Evolutionary conservation across 108 stramenopile species (phyloP).

Genomic region (Skeletonema menzelii): DNA sequence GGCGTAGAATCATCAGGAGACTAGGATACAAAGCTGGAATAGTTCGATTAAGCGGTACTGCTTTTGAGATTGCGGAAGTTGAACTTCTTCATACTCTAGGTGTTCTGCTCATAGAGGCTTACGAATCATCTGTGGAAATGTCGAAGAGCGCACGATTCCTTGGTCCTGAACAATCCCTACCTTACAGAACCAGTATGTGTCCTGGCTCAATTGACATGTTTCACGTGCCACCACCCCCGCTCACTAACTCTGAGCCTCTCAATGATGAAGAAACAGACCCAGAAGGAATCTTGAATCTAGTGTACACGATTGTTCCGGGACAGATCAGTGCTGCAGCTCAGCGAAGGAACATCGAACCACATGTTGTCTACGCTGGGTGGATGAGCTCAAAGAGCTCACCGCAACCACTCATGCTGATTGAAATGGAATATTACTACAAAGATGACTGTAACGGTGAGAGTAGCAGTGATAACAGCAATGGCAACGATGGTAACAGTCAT

Average conservation of each 20-base stretch:
- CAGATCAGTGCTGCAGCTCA: slow-evolving; percentile 4
- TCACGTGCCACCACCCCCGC: slow-evolving; percentile 1
- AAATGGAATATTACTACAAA: no score
- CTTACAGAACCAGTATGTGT: neutral
- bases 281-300: neutral
- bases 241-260: neutral
- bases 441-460: no score
- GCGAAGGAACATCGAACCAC: neutral
- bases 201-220: slow-evolving; percentile 6
- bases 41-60: slow-evolving; percentile 3
- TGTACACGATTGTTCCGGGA: slow-evolving; percentile 8
- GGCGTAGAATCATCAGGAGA: slow-evolving; percentile 12
- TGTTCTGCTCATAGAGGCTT: neutral
- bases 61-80: slow-evolving; percentile 3
- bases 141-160: neutral
- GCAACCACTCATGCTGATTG: no score
- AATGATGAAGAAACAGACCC: neutral
- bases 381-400: no score
- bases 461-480: no score
- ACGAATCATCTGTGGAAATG: slow-evolving; percentile 8
- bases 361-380: neutral
- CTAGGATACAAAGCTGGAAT: slow-evolving; percentile 12
- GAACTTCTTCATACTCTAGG: slow-evolving; percentile 9
- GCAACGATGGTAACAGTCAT: no score
- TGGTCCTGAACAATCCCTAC: neutral